Evolutionary conservation across 768 basidiomycete species (phyloP).

Genomic region (Asterophora parasitica): DNA sequence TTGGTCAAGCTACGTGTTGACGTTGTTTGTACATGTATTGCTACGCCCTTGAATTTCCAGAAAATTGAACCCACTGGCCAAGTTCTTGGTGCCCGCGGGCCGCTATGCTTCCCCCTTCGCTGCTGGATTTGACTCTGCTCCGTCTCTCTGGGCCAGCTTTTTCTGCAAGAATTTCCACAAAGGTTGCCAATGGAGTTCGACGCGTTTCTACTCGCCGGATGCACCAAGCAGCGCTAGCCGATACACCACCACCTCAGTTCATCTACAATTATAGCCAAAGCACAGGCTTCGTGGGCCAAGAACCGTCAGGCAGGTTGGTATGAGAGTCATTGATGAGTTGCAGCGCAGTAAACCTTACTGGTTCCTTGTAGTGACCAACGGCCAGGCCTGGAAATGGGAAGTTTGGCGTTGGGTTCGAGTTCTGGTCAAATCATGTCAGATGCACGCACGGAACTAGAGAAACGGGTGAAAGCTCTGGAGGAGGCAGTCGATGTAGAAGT

Average conservation of each 20-base stretch:
- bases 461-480: slow-evolving; percentile 32
- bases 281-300: not conserved
- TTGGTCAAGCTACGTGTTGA: no score
- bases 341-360: not conserved
- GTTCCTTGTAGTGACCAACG: not conserved
- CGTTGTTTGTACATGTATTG: no score
- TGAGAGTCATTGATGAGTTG: not conserved
- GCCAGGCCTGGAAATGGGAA: slow-evolving; percentile 6
- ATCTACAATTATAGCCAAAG: slow-evolving; percentile 2
- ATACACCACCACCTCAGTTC: slow-evolving; percentile 3
- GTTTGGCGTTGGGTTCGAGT: slow-evolving; percentile 14
- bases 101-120: slow-evolving; percentile 23
- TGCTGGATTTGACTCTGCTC: slow-evolving; percentile 24
- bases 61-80: no score
- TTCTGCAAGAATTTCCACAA: slow-evolving; percentile 5
- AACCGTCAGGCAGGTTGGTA: not conserved
- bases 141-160: slow-evolving; percentile 16
- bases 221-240: slow-evolving; percentile 20
- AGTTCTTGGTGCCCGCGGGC: no score
- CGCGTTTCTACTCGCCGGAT: slow-evolving; percentile 11
- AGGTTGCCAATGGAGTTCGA: slow-evolving; percentile 6
- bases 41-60: no score
- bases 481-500: slow-evolving; percentile 33
- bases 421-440: slow-evolving; percentile 13
- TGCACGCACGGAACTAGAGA: slow-evolving; percentile 26